Evolutionary conservation across 208 protist genomes (phyloP).

Genomic region (Acanthamoeba divionensis): DNA sequence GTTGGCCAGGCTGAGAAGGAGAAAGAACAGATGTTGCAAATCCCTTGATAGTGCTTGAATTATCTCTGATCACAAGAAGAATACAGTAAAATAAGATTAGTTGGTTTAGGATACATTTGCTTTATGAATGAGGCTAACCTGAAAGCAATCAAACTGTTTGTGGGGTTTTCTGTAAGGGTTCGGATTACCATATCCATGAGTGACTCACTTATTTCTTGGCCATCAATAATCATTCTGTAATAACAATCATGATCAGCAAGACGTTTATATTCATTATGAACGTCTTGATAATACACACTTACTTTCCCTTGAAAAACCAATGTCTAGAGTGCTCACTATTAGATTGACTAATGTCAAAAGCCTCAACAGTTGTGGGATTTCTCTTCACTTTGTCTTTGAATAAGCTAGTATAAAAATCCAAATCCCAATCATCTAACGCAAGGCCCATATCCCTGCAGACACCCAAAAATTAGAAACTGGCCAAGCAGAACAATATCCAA

Average conservation of each 20-base stretch:
- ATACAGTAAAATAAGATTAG: too few species aligned
- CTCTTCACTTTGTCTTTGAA: slow-evolving; percentile 76
- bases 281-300: not conserved
- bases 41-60: slow-evolving; percentile 45
- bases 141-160: slow-evolving; percentile 56
- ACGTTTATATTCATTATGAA: not conserved
- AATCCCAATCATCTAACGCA: slow-evolving; percentile 77
- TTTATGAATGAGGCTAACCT: not conserved
- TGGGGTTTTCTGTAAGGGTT: slow-evolving; percentile 25
- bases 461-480: slow-evolving; percentile 1
- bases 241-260: not conserved
- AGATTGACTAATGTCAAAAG: slow-evolving; percentile 81
- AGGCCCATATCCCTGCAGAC: slow-evolving; percentile 67
- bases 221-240: slow-evolving; percentile 43
- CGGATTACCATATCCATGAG: slow-evolving; percentile 47
- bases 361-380: slow-evolving; percentile 81
- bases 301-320: slow-evolving; percentile 81
- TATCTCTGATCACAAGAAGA: not conserved
- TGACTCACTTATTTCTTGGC: slow-evolving; percentile 44
- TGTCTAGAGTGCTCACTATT: slow-evolving; percentile 83
- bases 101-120: too few species aligned
- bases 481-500: slow-evolving; percentile 49
- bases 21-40: not conserved
- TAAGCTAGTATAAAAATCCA: slow-evolving; percentile 77
- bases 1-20: not conserved